Evolutionary conservation across 441 rosid species (phyloP), one percentile per base, ranked within the genome.

Genomic region (Bocquillonia castaneifolia): DNA sequence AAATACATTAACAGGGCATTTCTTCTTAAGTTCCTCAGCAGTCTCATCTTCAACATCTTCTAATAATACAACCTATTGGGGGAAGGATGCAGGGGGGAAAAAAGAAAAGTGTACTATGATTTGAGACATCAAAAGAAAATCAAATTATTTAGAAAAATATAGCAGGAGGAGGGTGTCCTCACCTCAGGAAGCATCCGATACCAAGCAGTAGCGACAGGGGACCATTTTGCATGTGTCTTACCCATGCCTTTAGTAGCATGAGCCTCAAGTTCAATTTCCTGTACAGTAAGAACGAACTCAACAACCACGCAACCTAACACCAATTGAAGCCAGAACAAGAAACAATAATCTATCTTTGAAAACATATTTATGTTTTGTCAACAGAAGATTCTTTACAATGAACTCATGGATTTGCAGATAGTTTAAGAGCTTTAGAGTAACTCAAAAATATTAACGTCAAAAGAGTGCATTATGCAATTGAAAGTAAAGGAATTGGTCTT

Each of bases 181-280:
- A 88, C 97, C 90, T 94, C 99, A 50, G 99, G 96, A 78, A 87
- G 91, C 99, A 94, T 88, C 74, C 89, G 79, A 72, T 94, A 94
- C 97, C 96, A 94, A 72, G 96, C 89, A 71, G 99, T 88, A 51
- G 86, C 97, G 48, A 94, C 99, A 22, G 97, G 97, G 7, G 96
- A 94, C 99, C 99, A 91, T 72, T 91, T 92, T 42, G 97, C 97
- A 79, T 91, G 99, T 56, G 96, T 90, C 84, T 85, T 91, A 37
- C 99, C 97, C 29, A 85, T 60, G 45, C 99, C 99, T 74, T 94
- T 94, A 72, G 90, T 91, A 2, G 97, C 99, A 77, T 94, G 99
- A 53, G 91, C 97, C 79, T 94, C 99, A 2, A 94, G 82, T 75
- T 94, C 97, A 58, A 94, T 91, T 90, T 94, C 97, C 99, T 94